Evolutionary conservation across 2,329 filamentous ascomycete genomes (phyloP), one percentile per base, ranked within the genome.

Genomic region (Pezicula carpinea): DNA sequence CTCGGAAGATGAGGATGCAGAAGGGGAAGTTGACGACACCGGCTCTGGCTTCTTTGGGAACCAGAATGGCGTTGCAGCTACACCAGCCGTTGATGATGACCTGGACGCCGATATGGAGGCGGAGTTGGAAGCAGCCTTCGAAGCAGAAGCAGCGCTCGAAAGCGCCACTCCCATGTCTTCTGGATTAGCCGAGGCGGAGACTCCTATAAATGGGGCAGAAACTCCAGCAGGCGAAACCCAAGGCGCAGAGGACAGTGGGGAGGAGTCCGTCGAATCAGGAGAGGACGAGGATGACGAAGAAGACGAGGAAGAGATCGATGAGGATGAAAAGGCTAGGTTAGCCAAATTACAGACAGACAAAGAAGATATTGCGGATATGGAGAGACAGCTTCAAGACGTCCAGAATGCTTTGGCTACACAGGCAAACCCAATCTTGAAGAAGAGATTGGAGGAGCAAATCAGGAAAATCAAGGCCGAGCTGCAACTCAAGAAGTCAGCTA

Each of bases 341-440:
- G 69, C 72, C 21, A 68, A 75, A 53, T 62, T 69, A 19, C 68
- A 72, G 36, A 69, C 73, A 51, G 63, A 73, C 22, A 66, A 68
- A 41, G 74, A 76, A 47, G 75, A 81, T 60, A 76, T 82, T 44
- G 69, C 68, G 4, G 77, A 80, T 57, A 55, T 81, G 53, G 70
- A 79, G 59, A 67, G 68, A 39, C 69, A 74, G 49, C 69, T 80
- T 34, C 66, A 66, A 34, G 62, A 65, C 21, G 68, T 69, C 17
- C 63, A 69, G 22, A 62, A 60, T 39, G 65, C 69, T 44, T 65
- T 69, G 52, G 67, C 71, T 39, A 66, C 66, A 22, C 65, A 70
- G 50, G 64, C 60, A 17, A 78, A 78, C 50, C 61, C 62, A 11
- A 66, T 81, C 49, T 64, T 79, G 53, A 73, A 69, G 60, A 65